Evolutionary conservation across 2,329 filamentous ascomycete genomes (phyloP).

Genomic region (Neurospora sp.): DNA sequence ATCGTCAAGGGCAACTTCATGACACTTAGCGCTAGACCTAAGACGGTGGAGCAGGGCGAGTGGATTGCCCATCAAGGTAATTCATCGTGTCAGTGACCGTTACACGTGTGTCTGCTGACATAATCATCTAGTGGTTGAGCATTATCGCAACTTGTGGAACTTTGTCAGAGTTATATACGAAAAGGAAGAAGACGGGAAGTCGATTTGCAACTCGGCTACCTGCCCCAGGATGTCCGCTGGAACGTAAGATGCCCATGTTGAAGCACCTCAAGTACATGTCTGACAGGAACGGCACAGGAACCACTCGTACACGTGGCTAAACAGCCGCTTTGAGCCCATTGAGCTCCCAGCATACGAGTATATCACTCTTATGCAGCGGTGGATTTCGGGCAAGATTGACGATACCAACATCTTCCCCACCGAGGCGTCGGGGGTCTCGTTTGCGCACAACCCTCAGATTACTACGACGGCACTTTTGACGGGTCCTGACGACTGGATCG

Average conservation of each 20-base stretch:
- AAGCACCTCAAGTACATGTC: background rate
- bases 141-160: constrained; percentile 80
- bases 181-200: constrained; percentile 65
- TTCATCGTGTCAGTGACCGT: constrained; percentile 1
- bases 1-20: constrained; percentile 98
- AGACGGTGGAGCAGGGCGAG: constrained; percentile 87
- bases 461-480: constrained; percentile 40
- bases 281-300: constrained; percentile 41
- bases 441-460: constrained; percentile 51
- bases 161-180: constrained; percentile 86
- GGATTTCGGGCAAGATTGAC: constrained; percentile 93
- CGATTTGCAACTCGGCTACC: constrained; percentile 73
- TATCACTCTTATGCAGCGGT: constrained; percentile 91
- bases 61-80: constrained; percentile 93
- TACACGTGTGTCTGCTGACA: background rate
- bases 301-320: constrained; percentile 94
- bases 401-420: constrained; percentile 86
- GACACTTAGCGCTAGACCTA: constrained; percentile 85
- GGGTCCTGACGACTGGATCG: constrained; percentile 58
- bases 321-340: constrained; percentile 75
- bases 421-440: constrained; percentile 62
- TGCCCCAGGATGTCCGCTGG: constrained; percentile 94
- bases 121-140: constrained; percentile 64
- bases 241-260: constrained; percentile 47
- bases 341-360: constrained; percentile 90